Evolutionary conservation across 352 stramenopile species (phyloP), one percentile per base, ranked within the genome.

Genomic region (Phytopythium cucurbitacearum): DNA sequence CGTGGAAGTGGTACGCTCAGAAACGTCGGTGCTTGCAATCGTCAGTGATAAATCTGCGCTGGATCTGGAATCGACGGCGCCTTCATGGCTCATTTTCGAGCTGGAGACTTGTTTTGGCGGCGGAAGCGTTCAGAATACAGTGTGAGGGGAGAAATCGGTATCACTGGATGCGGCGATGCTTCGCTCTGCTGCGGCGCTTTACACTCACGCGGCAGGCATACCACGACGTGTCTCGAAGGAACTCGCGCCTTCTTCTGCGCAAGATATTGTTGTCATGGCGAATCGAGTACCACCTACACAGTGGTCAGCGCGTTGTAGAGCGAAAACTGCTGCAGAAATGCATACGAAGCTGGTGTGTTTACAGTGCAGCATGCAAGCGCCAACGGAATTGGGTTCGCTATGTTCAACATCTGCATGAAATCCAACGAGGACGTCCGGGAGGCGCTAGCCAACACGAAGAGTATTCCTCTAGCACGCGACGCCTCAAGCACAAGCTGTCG

Each of bases 331-430:
- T 53, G 21, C 37, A 33, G 21, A 4, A 53, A 12, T 36, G n/a
- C 10, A 10, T 53, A 5, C 34, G 12, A 28, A 36, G 43, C 4
- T 53, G 47, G 47, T 15, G 4, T 9, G 15, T 10, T 7, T 44
- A 53, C 28, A 38, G 15, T 5, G 2, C 47, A 12, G 47, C 7
- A 4, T 53, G 47, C 16, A 15, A 36, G n/a, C 47, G 43, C 7
- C 34, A 53, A 10, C 47, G 47, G 12, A 15, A 53, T 35, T 53
- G 47, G 47, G 36, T 53, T 16, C 47, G 36, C 36, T 53, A 53
- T 16, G 37, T 44, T 16, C 47, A 53, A 9, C 36, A 40, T 16
- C 47, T 53, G 21, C 47, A 44, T 36, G 11, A 35, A 11, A n/a
- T 53, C 37, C 47, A 53, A 28, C 21, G 21, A 28, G 21, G 21